Base-by-base conservation (phyloP, 2,329 filamentous ascomycete species). In the Curvularia spicifera region DNA sequence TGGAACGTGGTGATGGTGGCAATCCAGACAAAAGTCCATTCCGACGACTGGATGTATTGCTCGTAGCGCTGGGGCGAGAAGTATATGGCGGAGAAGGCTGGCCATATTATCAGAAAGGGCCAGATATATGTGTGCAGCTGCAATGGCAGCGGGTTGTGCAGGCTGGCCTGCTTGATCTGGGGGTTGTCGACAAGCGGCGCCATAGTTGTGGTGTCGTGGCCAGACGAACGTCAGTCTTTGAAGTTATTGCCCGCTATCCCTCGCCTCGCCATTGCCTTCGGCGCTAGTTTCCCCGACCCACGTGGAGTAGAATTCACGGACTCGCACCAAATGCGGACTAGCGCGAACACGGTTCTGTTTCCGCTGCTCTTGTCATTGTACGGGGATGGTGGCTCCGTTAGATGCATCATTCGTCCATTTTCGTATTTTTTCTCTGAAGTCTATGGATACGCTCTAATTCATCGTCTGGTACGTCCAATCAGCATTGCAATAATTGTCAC, bases 11-110 rank as follows among this genome's bases (percentile, higher is more conserved):
- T 84, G 74, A 99, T 97, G 67, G 87, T 85, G 71, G 91, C 94
- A 66, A 90, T 86, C 88, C 91, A 99, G 63, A 99, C 91, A 76
- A 97, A 96, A 0, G 96, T 98, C 94, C 95, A 99, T 83, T 99
- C 95, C 69, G 90, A 88, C n/a, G 90, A 93, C 70, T 90, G 87
- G 65, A 99, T 96, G 81, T 98, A 89, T 74, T 89, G 89, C 66
- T 96, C 90, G 78, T 99, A 99, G 66, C 91, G 87, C 53, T 92
- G 89, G 61, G 88, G 83, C 22, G 87, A 90, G 53, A 96, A 87
- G 77, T 97, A 98, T 78, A 93, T 88, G 76, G 91, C 87, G 65
- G 97, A 86, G 79, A 98, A 98, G 70, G 90, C 81, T 51, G 96
- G 95, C 93, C 96, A 99, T 71, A 93, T 82, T 67, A 97, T 88